phyloP scores from a whole-genome alignment of 805 yeast species.

The Saturnispora saitoi region DNA sequence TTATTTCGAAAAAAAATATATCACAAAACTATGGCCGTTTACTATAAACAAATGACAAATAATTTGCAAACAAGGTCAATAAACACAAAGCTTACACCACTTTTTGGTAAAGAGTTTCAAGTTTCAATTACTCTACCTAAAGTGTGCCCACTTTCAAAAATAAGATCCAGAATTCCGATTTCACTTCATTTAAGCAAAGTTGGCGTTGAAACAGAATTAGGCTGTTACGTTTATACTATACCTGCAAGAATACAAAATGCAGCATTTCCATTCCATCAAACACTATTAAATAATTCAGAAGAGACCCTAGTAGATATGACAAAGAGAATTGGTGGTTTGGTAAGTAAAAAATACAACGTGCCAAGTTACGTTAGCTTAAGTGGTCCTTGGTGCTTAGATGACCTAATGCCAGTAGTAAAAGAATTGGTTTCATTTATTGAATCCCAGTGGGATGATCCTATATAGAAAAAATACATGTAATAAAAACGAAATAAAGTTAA shows the following conservation, averaged over 20 bases:
- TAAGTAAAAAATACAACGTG: slow-evolving; percentile 31
- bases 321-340: slow-evolving; percentile 33
- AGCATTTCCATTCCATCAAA: slow-evolving; percentile 29
- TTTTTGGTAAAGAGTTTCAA: slow-evolving; percentile 5
- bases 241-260: slow-evolving; percentile 25
- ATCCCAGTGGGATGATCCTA: slow-evolving; percentile 10
- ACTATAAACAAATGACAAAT: neutral
- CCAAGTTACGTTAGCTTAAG: slow-evolving; percentile 41
- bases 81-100: neutral
- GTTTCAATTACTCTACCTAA: neutral
- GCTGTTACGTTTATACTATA: slow-evolving; percentile 38
- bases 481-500: neutral
- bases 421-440: slow-evolving; percentile 27
- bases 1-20: neutral
- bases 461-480: neutral
- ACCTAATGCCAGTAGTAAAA: slow-evolving; percentile 23
- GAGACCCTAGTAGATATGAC: slow-evolving; percentile 36
- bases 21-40: neutral
- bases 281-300: slow-evolving; percentile 35
- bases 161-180: slow-evolving; percentile 26
- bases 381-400: slow-evolving; percentile 31
- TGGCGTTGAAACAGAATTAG: slow-evolving; percentile 29
- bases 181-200: slow-evolving; percentile 28
- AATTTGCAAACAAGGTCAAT: neutral
- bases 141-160: neutral